Conservation (phyloP, 306 rosid species). For the Neltuma alba region DNA sequence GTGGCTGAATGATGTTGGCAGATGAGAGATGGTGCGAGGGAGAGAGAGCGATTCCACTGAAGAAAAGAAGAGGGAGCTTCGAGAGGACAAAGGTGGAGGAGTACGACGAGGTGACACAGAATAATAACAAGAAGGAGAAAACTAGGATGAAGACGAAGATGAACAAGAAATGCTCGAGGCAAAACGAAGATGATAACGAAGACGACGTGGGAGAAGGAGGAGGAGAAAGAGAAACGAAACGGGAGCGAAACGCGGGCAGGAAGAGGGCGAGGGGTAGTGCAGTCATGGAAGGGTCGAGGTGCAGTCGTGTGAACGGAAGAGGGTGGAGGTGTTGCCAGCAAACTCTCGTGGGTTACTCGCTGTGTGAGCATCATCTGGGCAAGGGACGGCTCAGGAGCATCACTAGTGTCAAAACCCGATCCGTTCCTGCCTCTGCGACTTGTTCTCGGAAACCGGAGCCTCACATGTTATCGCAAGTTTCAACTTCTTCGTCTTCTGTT, state of each 20-base stretch:
- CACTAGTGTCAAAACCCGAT: conserved; percentile 72
- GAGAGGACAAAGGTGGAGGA: conserved; percentile 10
- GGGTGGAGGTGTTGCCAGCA: conserved; percentile 97
- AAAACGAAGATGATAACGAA: conserved; percentile 14
- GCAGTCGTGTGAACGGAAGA: conserved; percentile 98
- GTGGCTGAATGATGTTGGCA: conserved; percentile 1
- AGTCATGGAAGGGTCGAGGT: conserved; percentile 94
- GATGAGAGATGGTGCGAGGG: conserved; percentile 56
- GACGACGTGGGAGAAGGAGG: not conserved
- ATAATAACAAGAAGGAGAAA: conserved; percentile 26
- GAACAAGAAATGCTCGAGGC: conserved; percentile 47
- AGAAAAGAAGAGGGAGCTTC: conserved; percentile 64
- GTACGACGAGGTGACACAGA: not conserved
- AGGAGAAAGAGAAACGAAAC: conserved; percentile 6
- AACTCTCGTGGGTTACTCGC: conserved; percentile 94
- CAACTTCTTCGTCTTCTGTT: conserved; percentile 29
- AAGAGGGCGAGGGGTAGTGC: conserved; percentile 49
- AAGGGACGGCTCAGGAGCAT: conserved; percentile 90
- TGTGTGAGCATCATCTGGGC: conserved; percentile 96
- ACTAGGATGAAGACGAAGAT: conserved; percentile 44
- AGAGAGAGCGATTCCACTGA: conserved; percentile 66
- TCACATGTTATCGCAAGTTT: not conserved
- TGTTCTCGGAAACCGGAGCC: conserved; percentile 5
- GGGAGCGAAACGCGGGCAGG: conserved; percentile 15
- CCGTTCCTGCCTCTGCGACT: conserved; percentile 26